A percentile compares a stretch with the other conserved stretches of the same genome.
phyloP scores from a whole-genome alignment of 2,329 filamentous ascomycete species.

The Xenoacremonium recifei region DNA sequence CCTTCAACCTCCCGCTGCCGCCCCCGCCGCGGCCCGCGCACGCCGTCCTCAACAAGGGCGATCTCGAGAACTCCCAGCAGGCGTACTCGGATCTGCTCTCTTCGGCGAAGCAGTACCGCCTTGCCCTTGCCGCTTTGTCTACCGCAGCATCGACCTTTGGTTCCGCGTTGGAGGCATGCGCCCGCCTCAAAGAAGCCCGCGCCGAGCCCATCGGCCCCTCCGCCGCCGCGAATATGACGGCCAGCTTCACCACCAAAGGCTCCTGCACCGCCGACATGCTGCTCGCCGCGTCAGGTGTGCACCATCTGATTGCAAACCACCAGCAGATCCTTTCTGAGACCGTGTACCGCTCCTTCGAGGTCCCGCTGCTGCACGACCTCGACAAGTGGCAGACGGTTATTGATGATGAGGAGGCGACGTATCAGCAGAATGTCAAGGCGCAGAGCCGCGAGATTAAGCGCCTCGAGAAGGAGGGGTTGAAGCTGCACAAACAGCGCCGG shows the following conservation, averaged over 20 bases:
- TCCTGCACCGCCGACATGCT: slow-evolving; percentile 63
- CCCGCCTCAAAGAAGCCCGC: slow-evolving; percentile 65
- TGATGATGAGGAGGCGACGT: slow-evolving; percentile 63
- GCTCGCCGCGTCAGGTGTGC: slow-evolving; percentile 61
- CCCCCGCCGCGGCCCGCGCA: slow-evolving; percentile 57
- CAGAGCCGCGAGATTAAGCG: slow-evolving; percentile 61
- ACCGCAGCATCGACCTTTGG: slow-evolving; percentile 63
- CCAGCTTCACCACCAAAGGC: slow-evolving; percentile 47
- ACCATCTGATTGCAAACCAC: slow-evolving; percentile 68
- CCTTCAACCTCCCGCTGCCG: slow-evolving; percentile 59
- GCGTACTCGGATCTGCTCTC: slow-evolving; percentile 62
- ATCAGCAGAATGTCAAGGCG: slow-evolving; percentile 52
- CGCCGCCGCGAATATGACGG: slow-evolving; percentile 37
- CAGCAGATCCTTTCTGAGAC: slow-evolving; percentile 69
- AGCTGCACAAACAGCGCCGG: slow-evolving; percentile 58
- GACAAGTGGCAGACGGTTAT: slow-evolving; percentile 63
- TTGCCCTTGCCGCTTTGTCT: slow-evolving; percentile 60
- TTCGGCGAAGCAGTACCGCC: slow-evolving; percentile 62
- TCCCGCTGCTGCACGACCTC: slow-evolving; percentile 66
- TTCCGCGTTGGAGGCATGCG: slow-evolving; percentile 63
- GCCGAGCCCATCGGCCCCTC: slow-evolving; percentile 52
- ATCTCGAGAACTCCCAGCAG: slow-evolving; percentile 61
- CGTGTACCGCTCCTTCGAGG: slow-evolving; percentile 66
- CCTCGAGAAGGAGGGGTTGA: slow-evolving; percentile 64
- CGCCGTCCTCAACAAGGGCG: slow-evolving; percentile 60